Base-by-base conservation (phyloP, 2,329 filamentous ascomycete species). In the Hypoxylon sp. region DNA sequence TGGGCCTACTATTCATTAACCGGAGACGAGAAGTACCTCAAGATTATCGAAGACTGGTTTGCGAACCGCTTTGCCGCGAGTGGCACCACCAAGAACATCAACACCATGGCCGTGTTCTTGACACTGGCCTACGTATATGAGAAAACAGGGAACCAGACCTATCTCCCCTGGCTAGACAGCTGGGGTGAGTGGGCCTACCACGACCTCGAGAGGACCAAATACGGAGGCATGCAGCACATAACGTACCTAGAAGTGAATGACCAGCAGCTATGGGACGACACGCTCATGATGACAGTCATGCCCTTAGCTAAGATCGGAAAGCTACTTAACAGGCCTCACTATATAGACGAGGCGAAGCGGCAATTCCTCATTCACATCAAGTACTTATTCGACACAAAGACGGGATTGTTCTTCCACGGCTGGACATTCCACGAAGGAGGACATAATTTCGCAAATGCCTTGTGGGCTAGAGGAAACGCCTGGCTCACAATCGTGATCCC, bases 141-240 rank as follows among this genome's bases (percentile, higher is more conserved):
- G 70, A 82, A 86, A 67, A 90, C 86, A 0, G 73, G 79, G 6
- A 86, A 90, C 63, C 75, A 78, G 57, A 83, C 80, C 0, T 91
- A 90, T 65, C 73, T 89, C 5, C 86, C 88, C 0, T 92, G 88
- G 88, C 76, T 93, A 4, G 89, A 93, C 63, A 78, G 80, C 35
- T 93, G 89, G 90, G 89, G 84, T 3, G 89, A 92, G 67, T 92
- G 89, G 89, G 87, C 88, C 1, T 90, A 90, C 80, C 77, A 90
- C 68, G 89, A 90, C 40, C 78, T 92, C 19, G 82, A 83, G 8
- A 79, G 88, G 29, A 92, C 89, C 1, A 82, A 80, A 38, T 86
- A 84, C 65, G 88, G 85, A 35, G 78, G 86, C 49, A 88, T 91
- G 76, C 88, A 91, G 69, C 88, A 89, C 70, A 82, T 87, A 54